Evolutionary conservation across 139 green algal species (phyloP).

Genomic region (Tetraselmis striata): DNA sequence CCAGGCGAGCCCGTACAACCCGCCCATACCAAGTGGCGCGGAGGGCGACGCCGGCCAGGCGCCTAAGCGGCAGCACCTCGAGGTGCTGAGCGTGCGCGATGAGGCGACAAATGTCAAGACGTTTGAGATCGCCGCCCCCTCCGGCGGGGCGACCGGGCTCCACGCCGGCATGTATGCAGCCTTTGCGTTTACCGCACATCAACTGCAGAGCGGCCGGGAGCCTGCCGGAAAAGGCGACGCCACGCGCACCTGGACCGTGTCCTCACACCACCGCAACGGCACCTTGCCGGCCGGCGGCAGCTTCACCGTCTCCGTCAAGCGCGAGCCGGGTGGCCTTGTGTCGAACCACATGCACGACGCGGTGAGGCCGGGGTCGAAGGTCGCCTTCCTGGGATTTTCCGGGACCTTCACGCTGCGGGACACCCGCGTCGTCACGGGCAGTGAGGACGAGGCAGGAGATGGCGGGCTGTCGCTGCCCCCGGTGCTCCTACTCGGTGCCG

Average conservation of each 20-base stretch:
- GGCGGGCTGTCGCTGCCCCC: neutral
- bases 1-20: conserved; percentile 22
- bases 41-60: too few relatives aligned
- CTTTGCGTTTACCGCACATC: too few relatives aligned
- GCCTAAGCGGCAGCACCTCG: too few relatives aligned
- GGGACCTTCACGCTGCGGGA: conserved; percentile 21
- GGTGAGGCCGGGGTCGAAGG: neutral
- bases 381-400: conserved; percentile 11
- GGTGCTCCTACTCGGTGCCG: conserved; percentile 24
- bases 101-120: too few relatives aligned
- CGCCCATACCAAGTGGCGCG: too few relatives aligned
- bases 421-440: too few relatives aligned
- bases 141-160: too few relatives aligned
- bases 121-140: too few relatives aligned
- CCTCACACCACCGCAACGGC: conserved; percentile 12
- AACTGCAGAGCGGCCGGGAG: neutral
- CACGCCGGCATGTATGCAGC: too few relatives aligned
- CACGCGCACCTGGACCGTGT: conserved; percentile 27
- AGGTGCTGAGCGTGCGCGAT: too few relatives aligned
- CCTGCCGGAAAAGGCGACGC: neutral
- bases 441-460: too few relatives aligned
- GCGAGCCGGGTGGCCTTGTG: conserved; percentile 8
- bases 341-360: conserved; percentile 24
- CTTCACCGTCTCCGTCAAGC: conserved; percentile 32
- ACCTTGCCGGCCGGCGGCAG: neutral